Percentiles rank a stretch among this genome's conserved stretches.
Conservation (phyloP, 495 filamentous ascomycete species). For the Hyaloscypha variabilis region DNA sequence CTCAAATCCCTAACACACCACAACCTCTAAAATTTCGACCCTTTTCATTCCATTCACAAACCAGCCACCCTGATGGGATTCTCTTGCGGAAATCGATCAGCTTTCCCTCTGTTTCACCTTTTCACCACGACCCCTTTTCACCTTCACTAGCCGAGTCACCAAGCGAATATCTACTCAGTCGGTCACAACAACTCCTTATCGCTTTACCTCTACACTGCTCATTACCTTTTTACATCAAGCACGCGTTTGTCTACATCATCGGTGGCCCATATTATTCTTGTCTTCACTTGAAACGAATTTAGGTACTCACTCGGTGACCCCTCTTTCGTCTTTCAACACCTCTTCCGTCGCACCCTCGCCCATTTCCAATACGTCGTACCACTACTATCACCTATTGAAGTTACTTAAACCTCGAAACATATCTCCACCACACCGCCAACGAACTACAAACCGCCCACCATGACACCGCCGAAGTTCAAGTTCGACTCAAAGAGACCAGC, state of each 20-base stretch:
- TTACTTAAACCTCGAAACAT: neutral
- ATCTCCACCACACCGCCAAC: neutral
- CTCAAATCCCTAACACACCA: no score
- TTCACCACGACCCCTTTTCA: neutral
- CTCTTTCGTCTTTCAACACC: neutral
- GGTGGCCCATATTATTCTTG: no score
- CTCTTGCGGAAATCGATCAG: no score
- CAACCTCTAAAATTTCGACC: no score
- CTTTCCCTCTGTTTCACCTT: neutral
- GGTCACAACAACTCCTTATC: neutral
- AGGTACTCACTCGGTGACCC: neutral
- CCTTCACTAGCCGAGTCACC: neutral
- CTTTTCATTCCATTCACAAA: no score
- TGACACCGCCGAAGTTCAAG: conserved; percentile 14
- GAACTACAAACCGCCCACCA: neutral
- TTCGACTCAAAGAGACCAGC: neutral
- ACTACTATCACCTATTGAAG: neutral
- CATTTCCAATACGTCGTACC: neutral
- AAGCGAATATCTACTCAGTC: neutral
- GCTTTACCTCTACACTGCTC: neutral
- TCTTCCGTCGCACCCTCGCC: neutral
- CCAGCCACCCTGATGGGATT: no score
- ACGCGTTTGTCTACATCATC: no score
- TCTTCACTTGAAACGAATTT: no score
- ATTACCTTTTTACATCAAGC: neutral